A percentile compares a stretch with the other conserved stretches of the same genome.
These are phyloP conservation scores for Podila epigama DNA, from an alignment of 192 early-diverging fungal genomes.

Conservation along the genomic window DNA sequence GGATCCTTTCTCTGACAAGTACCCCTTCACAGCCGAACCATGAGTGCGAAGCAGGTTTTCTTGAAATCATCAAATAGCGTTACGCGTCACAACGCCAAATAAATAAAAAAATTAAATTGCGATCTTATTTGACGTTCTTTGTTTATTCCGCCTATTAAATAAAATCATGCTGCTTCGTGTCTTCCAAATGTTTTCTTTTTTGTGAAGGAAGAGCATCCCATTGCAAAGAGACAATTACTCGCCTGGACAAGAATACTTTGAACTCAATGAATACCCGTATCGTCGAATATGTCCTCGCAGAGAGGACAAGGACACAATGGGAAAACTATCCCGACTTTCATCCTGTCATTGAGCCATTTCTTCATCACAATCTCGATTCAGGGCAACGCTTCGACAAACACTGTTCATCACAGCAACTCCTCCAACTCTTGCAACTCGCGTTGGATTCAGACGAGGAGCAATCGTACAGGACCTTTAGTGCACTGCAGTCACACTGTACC, in stretches of 20 bases:
- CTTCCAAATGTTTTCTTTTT: too few species aligned
- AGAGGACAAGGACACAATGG: conserved; percentile 25
- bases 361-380: not conserved
- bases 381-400: not conserved
- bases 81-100: too few species aligned
- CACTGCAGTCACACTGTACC: conserved; percentile 21
- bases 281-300: conserved; percentile 14
- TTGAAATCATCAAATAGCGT: too few species aligned
- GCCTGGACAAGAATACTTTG: too few species aligned
- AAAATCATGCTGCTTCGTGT: too few species aligned
- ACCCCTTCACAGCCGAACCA: conserved; percentile 12
- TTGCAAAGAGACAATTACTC: too few species aligned
- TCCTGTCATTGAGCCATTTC: conserved; percentile 12
- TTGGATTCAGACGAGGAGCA: conserved; percentile 27
- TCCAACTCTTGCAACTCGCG: conserved; percentile 10
- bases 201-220: too few species aligned
- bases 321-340: conserved; percentile 23
- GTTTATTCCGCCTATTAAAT: too few species aligned
- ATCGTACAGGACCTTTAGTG: conserved; percentile 6
- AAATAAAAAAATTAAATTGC: too few species aligned
- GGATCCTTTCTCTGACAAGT: conserved; percentile 44
- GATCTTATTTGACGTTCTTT: too few species aligned
- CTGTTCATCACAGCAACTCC: conserved; percentile 1
- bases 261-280: conserved; percentile 13
- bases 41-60: not conserved